Evolutionary conservation across 495 filamentous ascomycete species (phyloP), one percentile per base, ranked within the genome.

Genomic region (Neurospora sp.): DNA sequence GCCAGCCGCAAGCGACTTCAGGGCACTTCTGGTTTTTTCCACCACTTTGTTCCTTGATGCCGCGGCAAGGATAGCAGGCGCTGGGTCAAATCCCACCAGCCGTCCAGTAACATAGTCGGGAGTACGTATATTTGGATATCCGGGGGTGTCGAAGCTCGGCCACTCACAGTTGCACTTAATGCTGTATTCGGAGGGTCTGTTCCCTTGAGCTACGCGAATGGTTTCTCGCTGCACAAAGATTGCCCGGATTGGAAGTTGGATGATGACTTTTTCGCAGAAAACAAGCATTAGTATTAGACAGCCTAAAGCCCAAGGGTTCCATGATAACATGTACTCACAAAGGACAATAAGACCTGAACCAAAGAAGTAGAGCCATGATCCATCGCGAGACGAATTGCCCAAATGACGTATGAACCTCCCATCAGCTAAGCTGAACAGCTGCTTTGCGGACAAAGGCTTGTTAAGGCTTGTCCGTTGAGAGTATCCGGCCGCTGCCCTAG

Each of bases 401-500:
- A 20, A 20, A 6, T 11, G 44, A 27, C 20, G 49, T 60, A 60
- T 60, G 11, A 60, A 16, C 49, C 11, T 31, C 23, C 23, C 49
- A 14, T 60, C 49, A 23, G 49, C 49, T 60, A 60, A 23, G 20
- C 49, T 31, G 23, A 75, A 72, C 7, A 75, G 54, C 60, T 75
- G 60, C 40, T 16, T 39, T 23, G 71, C 73, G 49, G 40, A 70
- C 18, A 75, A 41, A 20, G 38, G 71, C 60, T 72, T 69, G 14
- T 6, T 37, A 3, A 20, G 18, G 35, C 49, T 42, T 20, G 70
- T 70, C 35, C 73, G 70, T 20, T 72, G 73, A 16, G 71, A 69
- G 16, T 38, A 75, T 5, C 41, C 71, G 35, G 49, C 73, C 31
- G 71, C 73, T 23, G 73, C 71, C 38, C 73, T 18, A 10, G 73